phyloP scores from a whole-genome alignment of 495 filamentous ascomycete species.

The Penicillium waksmanii region DNA sequence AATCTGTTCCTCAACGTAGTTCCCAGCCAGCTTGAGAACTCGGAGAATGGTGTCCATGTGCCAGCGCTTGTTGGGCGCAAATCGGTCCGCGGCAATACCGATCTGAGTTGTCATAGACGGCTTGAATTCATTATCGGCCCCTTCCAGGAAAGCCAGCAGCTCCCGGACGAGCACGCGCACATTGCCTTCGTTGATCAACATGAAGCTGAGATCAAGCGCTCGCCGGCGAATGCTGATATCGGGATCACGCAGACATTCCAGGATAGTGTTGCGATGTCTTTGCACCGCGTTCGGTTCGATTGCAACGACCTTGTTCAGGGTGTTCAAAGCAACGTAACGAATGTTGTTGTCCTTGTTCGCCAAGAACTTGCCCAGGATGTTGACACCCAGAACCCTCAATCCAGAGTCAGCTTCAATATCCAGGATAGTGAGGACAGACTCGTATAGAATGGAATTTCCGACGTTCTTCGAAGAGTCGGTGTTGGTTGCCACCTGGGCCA shows the following conservation, averaged over 20 bases:
- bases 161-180: slow-evolving; percentile 92
- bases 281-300: slow-evolving; percentile 98
- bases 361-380: slow-evolving; percentile 97
- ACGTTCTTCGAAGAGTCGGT: slow-evolving; percentile 99
- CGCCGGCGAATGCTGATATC: slow-evolving; percentile 96
- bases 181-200: slow-evolving; percentile 94
- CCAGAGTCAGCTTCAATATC: slow-evolving; percentile 98
- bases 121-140: slow-evolving; percentile 98
- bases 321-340: slow-evolving; percentile 96
- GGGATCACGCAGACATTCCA: slow-evolving; percentile 96
- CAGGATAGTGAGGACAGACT: slow-evolving; percentile 94
- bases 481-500: slow-evolving; percentile 97
- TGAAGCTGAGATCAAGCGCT: slow-evolving; percentile 95
- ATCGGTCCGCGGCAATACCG: slow-evolving; percentile 93
- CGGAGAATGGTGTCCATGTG: slow-evolving; percentile 96
- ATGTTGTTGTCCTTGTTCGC: slow-evolving; percentile 99
- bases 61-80: slow-evolving; percentile 96
- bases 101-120: slow-evolving; percentile 96
- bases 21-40: slow-evolving; percentile 91
- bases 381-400: slow-evolving; percentile 89
- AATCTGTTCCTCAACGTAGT: slow-evolving; percentile 97
- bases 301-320: slow-evolving; percentile 95
- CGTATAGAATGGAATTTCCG: slow-evolving; percentile 96
- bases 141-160: slow-evolving; percentile 90
- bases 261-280: slow-evolving; percentile 93